phyloP scores from a whole-genome alignment of 768 basidiomycete species.

The Ramaria rubella region DNA sequence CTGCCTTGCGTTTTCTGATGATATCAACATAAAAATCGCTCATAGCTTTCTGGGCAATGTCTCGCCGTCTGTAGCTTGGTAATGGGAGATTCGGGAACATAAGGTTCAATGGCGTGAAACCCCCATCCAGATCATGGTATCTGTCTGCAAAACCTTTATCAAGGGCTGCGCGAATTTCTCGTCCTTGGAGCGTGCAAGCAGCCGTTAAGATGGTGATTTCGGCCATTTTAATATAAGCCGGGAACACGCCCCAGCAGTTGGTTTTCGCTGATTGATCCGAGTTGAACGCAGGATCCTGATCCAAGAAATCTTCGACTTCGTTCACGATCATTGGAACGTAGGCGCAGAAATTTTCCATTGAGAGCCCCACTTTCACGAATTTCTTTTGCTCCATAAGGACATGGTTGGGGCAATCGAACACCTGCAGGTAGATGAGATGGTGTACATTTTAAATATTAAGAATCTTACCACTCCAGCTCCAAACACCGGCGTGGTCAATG shows the following conservation, averaged over 20 bases:
- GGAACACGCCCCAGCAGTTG: slow-evolving; percentile 75
- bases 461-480: slow-evolving; percentile 79
- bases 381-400: slow-evolving; percentile 98
- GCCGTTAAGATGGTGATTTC: slow-evolving; percentile 96
- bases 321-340: slow-evolving; percentile 79
- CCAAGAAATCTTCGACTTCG: slow-evolving; percentile 67
- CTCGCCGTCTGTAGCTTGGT: slow-evolving; percentile 82
- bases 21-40: slow-evolving; percentile 88
- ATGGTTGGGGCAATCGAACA: slow-evolving; percentile 95
- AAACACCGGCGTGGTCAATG: slow-evolving; percentile 90
- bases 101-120: slow-evolving; percentile 94
- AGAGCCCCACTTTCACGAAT: slow-evolving; percentile 94
- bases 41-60: slow-evolving; percentile 89
- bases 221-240: slow-evolving; percentile 62
- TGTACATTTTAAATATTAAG: neutral
- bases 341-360: slow-evolving; percentile 81
- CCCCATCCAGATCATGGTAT: slow-evolving; percentile 87
- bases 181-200: slow-evolving; percentile 87
- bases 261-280: slow-evolving; percentile 56
- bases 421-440: neutral
- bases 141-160: slow-evolving; percentile 80
- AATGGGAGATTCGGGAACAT: slow-evolving; percentile 91
- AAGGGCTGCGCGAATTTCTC: slow-evolving; percentile 72
- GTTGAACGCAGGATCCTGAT: slow-evolving; percentile 55
- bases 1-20: slow-evolving; percentile 62